Conservation (phyloP, 2,329 filamentous ascomycete genomes). For the Colletotrichum spaethianum region DNA sequence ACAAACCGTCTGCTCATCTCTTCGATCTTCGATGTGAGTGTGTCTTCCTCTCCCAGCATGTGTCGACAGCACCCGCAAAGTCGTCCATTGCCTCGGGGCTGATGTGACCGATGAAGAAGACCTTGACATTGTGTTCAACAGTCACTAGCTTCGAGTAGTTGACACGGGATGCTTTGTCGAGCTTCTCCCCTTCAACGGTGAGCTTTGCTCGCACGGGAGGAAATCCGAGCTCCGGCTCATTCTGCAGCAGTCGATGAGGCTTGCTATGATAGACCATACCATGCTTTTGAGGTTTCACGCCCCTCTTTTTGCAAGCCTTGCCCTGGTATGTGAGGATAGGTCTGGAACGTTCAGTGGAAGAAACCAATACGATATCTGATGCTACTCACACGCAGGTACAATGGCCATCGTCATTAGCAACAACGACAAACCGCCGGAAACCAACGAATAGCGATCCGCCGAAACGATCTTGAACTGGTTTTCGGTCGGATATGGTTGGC, state of each 20-base stretch:
- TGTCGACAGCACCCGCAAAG: conserved; percentile 62
- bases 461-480: conserved; percentile 52
- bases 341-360: conserved; percentile 49
- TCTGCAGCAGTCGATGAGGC: conserved; percentile 49
- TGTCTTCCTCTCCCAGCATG: conserved; percentile 64
- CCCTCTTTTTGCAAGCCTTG: conserved; percentile 66
- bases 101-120: conserved; percentile 70
- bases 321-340: conserved; percentile 70
- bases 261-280: conserved; percentile 62
- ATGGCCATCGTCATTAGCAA: conserved; percentile 66
- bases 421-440: conserved; percentile 69
- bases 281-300: conserved; percentile 66
- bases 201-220: conserved; percentile 61
- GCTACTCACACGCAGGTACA: conserved; percentile 68
- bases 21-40: conserved; percentile 47
- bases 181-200: conserved; percentile 58
- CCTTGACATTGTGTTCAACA: conserved; percentile 70
- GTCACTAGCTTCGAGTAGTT: conserved; percentile 71
- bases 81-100: conserved; percentile 55
- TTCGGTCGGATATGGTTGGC: conserved; percentile 51
- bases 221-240: conserved; percentile 65
- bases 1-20: not conserved
- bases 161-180: conserved; percentile 66
- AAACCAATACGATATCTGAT: not conserved
- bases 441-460: conserved; percentile 61